Evolutionary conservation across 129 eudicot species (phyloP), one percentile per base, ranked within the genome.

Genomic region (Artemisia tridentata): DNA sequence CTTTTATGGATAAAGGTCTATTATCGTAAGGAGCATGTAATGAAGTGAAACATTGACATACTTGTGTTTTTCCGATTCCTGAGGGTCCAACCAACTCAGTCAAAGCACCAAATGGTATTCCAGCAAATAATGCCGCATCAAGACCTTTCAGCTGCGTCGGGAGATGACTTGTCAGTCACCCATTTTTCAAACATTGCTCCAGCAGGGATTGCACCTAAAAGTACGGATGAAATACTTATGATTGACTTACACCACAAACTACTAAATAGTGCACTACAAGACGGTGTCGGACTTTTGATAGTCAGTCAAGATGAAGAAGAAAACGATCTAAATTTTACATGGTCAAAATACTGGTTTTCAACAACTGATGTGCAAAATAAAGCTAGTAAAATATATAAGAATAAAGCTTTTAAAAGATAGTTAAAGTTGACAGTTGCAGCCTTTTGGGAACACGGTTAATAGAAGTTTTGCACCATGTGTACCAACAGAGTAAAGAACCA

Each of bases 11-110:
- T 12, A 14, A 60, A 14, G 11, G 11, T 13, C 3, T 14, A 13
- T 15, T 27, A 12, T 29, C 13, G 54, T 45, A 19, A 17, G 2
- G 17, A 63, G 13, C 3, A 74, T 38, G 29, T 53, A 51, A 52
- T 53, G 56, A 38, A 38, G 72, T 63, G 59, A 50, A 68, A 25
- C 14, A 5, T 14, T 51, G 56, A 51, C 56, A 51, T 17, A 51
- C 18, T 51, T 17, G 56, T 5, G 59, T 17, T 54, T 54, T 54
- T 7, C 97, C 97, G 18, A 91, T 86, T 73, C 97, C 97, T 38
- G 97, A 81, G 11, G 97, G 97, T 50, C 97, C 93, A 53, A 91
- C 97, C 71, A 91, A 78, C 91, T 91, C 97, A 11, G 97, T 91
- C 70, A 91, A 83, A 78, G 83, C 86, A 54, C 8, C 59, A 54